Evolutionary conservation across 345 rosid genomes (phyloP).

Genomic region (Linum lewisii): DNA sequence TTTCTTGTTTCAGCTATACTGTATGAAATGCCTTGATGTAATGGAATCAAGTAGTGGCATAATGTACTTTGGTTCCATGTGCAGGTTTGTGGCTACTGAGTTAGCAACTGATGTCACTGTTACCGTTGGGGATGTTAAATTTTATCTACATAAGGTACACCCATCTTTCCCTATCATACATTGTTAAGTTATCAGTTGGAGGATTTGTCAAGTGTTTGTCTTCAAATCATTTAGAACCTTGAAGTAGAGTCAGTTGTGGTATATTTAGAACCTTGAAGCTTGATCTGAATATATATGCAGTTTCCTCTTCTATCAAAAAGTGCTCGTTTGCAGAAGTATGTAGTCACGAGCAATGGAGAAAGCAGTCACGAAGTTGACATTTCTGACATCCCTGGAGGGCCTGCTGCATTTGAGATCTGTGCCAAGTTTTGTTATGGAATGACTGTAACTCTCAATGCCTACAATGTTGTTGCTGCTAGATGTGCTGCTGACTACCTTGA

Average conservation of each 20-base stretch:
- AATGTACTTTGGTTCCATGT: neutral
- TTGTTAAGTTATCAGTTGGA: too few relatives aligned
- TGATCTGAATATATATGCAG: constrained; percentile 28
- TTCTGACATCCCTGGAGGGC: constrained; percentile 71
- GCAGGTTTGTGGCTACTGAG: constrained; percentile 67
- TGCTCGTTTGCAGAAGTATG: constrained; percentile 51
- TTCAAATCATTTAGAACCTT: neutral
- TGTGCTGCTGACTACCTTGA: constrained; percentile 78
- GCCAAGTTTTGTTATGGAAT: constrained; percentile 83
- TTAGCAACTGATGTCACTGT: constrained; percentile 60
- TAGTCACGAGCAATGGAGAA: constrained; percentile 33
- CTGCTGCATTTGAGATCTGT: constrained; percentile 70
- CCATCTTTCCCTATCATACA: neutral
- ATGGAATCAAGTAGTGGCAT: neutral
- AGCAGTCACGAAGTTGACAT: constrained; percentile 42
- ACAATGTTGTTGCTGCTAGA: constrained; percentile 58
- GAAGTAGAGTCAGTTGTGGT: neutral
- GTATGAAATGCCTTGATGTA: neutral
- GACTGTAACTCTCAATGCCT: constrained; percentile 68
- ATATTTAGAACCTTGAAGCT: neutral
- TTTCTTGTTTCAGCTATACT: neutral
- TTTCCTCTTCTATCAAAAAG: constrained; percentile 84
- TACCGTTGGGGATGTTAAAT: constrained; percentile 48
- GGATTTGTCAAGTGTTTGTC: neutral
- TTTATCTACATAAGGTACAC: constrained; percentile 77